Conservation (phyloP, 164 flowering plant genomes). For the Dillenia suffruticosa region DNA sequence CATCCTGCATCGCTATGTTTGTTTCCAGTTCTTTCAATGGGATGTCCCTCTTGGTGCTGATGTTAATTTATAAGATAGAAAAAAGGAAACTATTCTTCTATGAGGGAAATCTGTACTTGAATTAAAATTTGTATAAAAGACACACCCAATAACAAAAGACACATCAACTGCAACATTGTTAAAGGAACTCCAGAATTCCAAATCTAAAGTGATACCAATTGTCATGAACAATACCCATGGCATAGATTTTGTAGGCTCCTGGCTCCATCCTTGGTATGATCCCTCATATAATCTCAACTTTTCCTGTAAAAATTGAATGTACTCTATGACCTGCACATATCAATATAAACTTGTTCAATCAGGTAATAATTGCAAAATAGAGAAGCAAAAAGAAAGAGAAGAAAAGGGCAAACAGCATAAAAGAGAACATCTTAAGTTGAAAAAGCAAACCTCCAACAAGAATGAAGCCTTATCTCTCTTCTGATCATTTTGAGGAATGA, state of each 20-base stretch:
- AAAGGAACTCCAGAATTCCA: too few species aligned
- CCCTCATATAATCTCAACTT: slow-evolving; percentile 61
- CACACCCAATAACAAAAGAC: too few species aligned
- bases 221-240: slow-evolving; percentile 53
- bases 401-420: too few species aligned
- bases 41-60: too few species aligned
- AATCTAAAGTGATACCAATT: too few species aligned
- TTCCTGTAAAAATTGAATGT: slow-evolving; percentile 72
- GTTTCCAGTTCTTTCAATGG: too few species aligned
- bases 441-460: slow-evolving; percentile 44
- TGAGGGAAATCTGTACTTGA: too few species aligned
- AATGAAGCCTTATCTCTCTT: slow-evolving; percentile 65
- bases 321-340: slow-evolving; percentile 70
- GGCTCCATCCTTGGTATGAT: slow-evolving; percentile 55
- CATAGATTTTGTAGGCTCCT: slow-evolving; percentile 48
- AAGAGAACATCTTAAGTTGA: not conserved
- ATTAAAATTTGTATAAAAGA: too few species aligned
- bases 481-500: slow-evolving; percentile 65
- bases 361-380: not conserved
- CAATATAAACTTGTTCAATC: not conserved
- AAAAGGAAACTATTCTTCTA: too few species aligned
- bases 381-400: not conserved
- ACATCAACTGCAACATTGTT: too few species aligned
- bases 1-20: too few species aligned
- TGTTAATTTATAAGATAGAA: too few species aligned